These are phyloP conservation scores for Candolleomyces aberdarensis DNA, from an alignment of 768 basidiomycete species.

Conservation along the genomic window DNA sequence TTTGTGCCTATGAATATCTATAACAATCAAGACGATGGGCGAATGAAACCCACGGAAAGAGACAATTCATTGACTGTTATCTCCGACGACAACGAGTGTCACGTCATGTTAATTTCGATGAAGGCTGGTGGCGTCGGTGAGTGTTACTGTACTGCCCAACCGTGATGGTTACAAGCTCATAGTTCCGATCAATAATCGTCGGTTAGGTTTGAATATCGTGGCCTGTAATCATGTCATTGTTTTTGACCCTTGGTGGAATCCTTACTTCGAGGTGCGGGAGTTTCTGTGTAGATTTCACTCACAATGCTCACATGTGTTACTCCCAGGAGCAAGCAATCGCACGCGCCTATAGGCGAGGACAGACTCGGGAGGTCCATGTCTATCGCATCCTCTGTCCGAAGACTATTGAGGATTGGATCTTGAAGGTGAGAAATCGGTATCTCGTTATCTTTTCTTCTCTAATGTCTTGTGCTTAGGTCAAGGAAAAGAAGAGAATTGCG, in stretches of 20 bases:
- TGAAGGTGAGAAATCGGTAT: not conserved
- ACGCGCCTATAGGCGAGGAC: constrained; percentile 1
- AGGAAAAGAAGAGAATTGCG: not conserved
- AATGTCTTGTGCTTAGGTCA: not conserved
- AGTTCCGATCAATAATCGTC: no score
- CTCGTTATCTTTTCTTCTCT: not conserved
- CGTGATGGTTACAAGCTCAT: no score
- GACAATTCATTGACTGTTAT: not conserved
- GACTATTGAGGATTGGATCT: constrained; percentile 1
- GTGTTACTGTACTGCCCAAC: no score
- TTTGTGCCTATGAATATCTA: not conserved
- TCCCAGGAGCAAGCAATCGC: constrained; percentile 9
- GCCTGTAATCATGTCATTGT: constrained; percentile 20
- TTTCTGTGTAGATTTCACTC: no score
- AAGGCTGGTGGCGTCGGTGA: constrained; percentile 4
- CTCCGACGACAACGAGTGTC: not conserved
- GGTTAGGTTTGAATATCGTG: constrained; percentile 16
- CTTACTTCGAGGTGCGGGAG: constrained; percentile 13
- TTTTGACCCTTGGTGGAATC: constrained; percentile 24
- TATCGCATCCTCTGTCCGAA: constrained; percentile 1
- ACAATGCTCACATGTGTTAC: not conserved
- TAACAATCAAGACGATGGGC: not conserved
- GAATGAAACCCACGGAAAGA: not conserved
- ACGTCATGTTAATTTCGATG: constrained; percentile 3
- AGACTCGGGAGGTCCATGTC: not conserved